Evolutionary conservation across 2,329 filamentous ascomycete species (phyloP), one percentile per base, ranked within the genome.

Genomic region (Coniosporium tulheliwenetii): DNA sequence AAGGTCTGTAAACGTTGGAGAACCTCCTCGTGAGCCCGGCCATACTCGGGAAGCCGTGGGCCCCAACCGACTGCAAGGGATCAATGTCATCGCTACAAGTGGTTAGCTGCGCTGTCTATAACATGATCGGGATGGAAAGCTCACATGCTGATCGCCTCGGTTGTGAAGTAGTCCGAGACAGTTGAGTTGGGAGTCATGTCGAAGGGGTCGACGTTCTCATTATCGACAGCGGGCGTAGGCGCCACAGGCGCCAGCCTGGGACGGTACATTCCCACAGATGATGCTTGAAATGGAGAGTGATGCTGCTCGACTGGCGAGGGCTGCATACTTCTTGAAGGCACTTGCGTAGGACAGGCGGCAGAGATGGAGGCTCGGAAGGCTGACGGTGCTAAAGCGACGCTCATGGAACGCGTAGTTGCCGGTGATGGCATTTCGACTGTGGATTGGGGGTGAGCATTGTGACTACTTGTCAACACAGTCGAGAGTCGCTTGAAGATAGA

Each of bases 191-290:
- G 32, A 10, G 32, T 47, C 8, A 39, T 52, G 30, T 62, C 60
- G 43, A 65, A 65, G 0, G 61, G 61, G 44, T 60, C 59, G 15
- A 54, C 45, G 7, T 47, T 45, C 9, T 57, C 53, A 8, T 55
- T 54, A 4, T 52, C 45, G 8, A 41, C 40, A 14, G 50, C 56
- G n/a, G 62, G 61, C 5, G 60, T 66, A 2, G 57, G 60, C n/a
- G 61, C 61, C 29, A 65, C 63, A 0, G 58, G 56, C 8, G 52
- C 52, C 37, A 65, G 44, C 30, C 55, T 48, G 2, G 59, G 60
- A 8, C 48, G 51, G 37, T 48, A 26, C 19, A 26, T 26, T 7
- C 19, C 19, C 19, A 26, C 19, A 26, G 19, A 3, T 26, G 19
- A 26, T 26, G 19, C 19, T 26, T 26, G 19, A 7, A 26, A 26